Base-by-base conservation (phyloP, 345 rosid species). In the Toxicodendron radicans region DNA sequence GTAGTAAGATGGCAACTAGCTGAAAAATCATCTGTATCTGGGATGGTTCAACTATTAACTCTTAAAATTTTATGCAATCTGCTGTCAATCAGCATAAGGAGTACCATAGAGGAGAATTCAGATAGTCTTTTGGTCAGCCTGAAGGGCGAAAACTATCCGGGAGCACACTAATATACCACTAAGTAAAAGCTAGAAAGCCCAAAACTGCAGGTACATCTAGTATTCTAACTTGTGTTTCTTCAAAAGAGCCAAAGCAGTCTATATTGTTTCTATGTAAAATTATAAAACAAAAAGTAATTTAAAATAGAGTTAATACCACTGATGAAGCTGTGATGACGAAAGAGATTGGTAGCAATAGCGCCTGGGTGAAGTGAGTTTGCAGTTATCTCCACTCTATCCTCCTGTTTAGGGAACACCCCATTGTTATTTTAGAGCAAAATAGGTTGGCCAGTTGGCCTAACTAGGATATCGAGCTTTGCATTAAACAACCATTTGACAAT, bases 321-420 rank as follows among this genome's bases (percentile, higher is more conserved):
- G 23, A 71, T 0, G n/a, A 59, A 24, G 66, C 66, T 30, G 57
- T 9, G 5, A 12, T 87, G 84, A 27, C 89, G 88, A 71, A 88
- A 79, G 35, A 90, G 82, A 79, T 90, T 88, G 73, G 91, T 92
- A 77, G 78, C 75, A 45, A 90, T 84, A 61, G 79, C 58, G 59
- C 97, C 95, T 0, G 97, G 97, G 80, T 90, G 93, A 78, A 92
- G 82, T 68, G 97, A 86, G 78, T 92, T 92, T 52, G 82, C 89
- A 51, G 93, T 90, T 67, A 90, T 79, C 21, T 81, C 76, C 69
- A 82, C 83, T 41, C 84, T 88, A 5, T 71, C 66, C 70, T 86
- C 91, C 94, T 89, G 88, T 79, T 75, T 45, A 70, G 30, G 64
- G 57, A 59, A 17, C 64, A 74, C 5, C 20, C 18, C 21, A 35